phyloP scores from a whole-genome alignment of 192 early-diverging fungal genomes.

The Backusella macrospora region DNA sequence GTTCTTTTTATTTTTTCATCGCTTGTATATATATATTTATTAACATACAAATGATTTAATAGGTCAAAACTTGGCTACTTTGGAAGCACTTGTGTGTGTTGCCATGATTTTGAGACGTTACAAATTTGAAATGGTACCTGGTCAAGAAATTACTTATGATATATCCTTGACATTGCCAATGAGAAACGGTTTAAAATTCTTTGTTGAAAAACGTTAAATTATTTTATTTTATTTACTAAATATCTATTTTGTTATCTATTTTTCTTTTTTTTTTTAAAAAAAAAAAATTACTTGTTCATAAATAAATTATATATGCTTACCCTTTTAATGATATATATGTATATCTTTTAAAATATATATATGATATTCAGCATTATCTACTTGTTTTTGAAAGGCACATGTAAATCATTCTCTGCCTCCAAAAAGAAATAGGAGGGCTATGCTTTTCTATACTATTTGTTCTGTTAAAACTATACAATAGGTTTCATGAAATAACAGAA shows the following conservation, averaged over 20 bases:
- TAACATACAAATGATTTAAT: background rate
- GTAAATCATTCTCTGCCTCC: too few species aligned
- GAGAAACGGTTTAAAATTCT: constrained; percentile 35
- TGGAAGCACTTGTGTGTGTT: constrained; percentile 47
- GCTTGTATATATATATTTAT: background rate
- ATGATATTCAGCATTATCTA: too few species aligned
- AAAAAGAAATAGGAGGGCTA: too few species aligned
- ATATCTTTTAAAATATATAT: too few species aligned
- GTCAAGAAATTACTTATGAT: constrained; percentile 36
- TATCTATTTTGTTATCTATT: background rate
- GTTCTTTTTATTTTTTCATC: background rate
- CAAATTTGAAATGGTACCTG: constrained; percentile 41
- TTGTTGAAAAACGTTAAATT: constrained; percentile 25
- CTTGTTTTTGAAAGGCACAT: too few species aligned
- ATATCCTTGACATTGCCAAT: constrained; percentile 34
- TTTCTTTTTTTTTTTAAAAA: too few species aligned
- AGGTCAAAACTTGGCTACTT: constrained; percentile 50
- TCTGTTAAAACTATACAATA: too few species aligned
- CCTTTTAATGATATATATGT: too few species aligned
- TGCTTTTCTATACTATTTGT: too few species aligned
- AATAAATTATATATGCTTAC: too few species aligned
- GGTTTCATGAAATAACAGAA: too few species aligned
- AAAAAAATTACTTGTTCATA: too few species aligned
- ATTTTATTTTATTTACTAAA: background rate
- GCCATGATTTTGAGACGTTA: constrained; percentile 44